Percentiles rank a stretch among this genome's conserved stretches.
These are phyloP conservation scores for Dioscorea cayenensis DNA, from an alignment of 116 monocot species.

Conservation along the genomic window DNA sequence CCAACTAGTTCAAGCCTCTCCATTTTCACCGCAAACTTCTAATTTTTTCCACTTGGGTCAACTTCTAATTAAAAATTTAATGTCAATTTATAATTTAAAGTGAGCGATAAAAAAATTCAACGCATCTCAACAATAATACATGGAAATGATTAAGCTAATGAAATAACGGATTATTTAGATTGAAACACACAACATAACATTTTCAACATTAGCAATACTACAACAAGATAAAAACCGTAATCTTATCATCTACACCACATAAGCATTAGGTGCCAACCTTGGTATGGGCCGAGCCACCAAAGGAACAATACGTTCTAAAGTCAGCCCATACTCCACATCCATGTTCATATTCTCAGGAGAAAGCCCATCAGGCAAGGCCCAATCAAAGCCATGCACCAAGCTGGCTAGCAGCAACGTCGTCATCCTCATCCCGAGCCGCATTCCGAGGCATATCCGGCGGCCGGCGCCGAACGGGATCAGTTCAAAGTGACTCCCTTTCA, in stretches of 20 bases:
- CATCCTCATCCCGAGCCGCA: conserved; percentile 37
- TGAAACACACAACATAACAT: too few species aligned
- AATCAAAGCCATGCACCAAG: conserved; percentile 54
- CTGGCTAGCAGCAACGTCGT: conserved; percentile 34
- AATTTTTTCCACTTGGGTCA: too few species aligned
- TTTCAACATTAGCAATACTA: too few species aligned
- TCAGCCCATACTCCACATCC: conserved; percentile 46
- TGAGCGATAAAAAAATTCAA: too few species aligned
- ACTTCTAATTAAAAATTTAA: too few species aligned
- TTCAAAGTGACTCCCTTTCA: conserved; percentile 50
- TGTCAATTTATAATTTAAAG: too few species aligned
- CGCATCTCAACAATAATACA: too few species aligned
- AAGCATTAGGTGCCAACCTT: conserved; percentile 20
- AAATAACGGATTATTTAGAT: too few species aligned
- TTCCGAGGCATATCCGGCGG: conserved; percentile 56
- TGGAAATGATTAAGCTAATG: too few species aligned
- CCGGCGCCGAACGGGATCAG: conserved; percentile 61
- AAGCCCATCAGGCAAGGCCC: conserved; percentile 34
- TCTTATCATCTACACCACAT: neutral
- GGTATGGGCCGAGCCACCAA: conserved; percentile 24
- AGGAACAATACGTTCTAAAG: conserved; percentile 6
- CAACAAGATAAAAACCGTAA: too few species aligned
- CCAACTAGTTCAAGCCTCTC: too few species aligned
- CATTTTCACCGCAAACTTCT: too few species aligned
- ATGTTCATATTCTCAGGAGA: conserved; percentile 30